Conservation (phyloP, 768 basidiomycete genomes). For the Termitomyces sp. region DNA sequence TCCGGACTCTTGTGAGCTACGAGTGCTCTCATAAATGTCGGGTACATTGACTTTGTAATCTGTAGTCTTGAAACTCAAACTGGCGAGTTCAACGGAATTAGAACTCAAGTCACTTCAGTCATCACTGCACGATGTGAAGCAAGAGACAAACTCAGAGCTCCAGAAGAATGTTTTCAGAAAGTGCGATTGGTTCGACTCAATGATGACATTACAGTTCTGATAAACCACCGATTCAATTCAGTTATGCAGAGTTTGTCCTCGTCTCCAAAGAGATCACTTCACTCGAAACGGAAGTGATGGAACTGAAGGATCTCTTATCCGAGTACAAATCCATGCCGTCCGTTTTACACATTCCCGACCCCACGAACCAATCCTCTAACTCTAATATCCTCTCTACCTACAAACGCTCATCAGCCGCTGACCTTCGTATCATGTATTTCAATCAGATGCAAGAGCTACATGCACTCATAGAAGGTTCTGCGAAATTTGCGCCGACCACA, state of each 20-base stretch:
- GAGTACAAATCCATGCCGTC: slow-evolving; percentile 98
- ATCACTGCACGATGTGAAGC: slow-evolving; percentile 63
- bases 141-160: slow-evolving; percentile 71
- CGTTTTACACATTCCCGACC: slow-evolving; percentile 83
- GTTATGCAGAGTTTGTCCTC: slow-evolving; percentile 94
- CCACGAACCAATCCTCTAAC: slow-evolving; percentile 49
- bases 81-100: slow-evolving; percentile 85
- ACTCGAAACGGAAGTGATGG: slow-evolving; percentile 96
- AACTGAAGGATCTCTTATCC: slow-evolving; percentile 87
- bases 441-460: slow-evolving; percentile 92
- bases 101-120: slow-evolving; percentile 74
- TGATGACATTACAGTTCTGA: neutral
- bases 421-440: slow-evolving; percentile 89
- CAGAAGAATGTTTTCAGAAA: slow-evolving; percentile 95
- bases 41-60: slow-evolving; percentile 5
- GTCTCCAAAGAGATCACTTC: slow-evolving; percentile 97
- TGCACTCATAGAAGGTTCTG: slow-evolving; percentile 86
- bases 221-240: slow-evolving; percentile 22
- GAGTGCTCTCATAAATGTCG: slow-evolving; percentile 6
- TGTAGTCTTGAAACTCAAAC: slow-evolving; percentile 71
- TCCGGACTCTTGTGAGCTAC: slow-evolving; percentile 75
- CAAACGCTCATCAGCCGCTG: slow-evolving; percentile 88
- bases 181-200: slow-evolving; percentile 29
- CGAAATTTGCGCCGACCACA: slow-evolving; percentile 89
- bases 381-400: slow-evolving; percentile 35